These are phyloP conservation scores for Metschnikowia kofuensis DNA, from an alignment of 805 yeast species.

Conservation along the genomic window DNA sequence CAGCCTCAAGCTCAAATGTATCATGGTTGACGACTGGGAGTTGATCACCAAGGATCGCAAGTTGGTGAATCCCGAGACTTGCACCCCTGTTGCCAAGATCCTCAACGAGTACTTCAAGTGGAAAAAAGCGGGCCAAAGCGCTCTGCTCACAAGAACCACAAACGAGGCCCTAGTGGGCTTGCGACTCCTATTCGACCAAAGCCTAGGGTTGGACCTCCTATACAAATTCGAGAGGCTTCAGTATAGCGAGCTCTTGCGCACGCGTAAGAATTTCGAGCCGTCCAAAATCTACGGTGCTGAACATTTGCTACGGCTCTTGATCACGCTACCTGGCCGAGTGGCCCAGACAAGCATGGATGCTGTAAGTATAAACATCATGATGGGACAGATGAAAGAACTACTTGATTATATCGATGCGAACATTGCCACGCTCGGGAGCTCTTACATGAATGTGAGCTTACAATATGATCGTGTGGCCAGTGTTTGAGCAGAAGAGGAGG, in stretches of 20 bases:
- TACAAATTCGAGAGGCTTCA: slow-evolving; percentile 80
- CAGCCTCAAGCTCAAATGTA: slow-evolving; percentile 63
- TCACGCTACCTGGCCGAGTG: slow-evolving; percentile 79
- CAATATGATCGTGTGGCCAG: slow-evolving; percentile 34
- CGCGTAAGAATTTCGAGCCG: slow-evolving; percentile 23
- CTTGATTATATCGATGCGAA: slow-evolving; percentile 50
- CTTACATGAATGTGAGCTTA: slow-evolving; percentile 38
- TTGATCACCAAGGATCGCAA: slow-evolving; percentile 75
- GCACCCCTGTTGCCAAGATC: slow-evolving; percentile 50
- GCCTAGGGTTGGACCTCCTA: slow-evolving; percentile 64
- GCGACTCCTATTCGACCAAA: slow-evolving; percentile 66
- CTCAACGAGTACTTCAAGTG: slow-evolving; percentile 48
- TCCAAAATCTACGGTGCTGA: slow-evolving; percentile 62
- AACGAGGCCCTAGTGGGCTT: slow-evolving; percentile 70
- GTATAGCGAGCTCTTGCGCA: slow-evolving; percentile 47
- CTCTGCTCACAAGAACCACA: background rate
- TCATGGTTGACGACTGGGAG: slow-evolving; percentile 93
- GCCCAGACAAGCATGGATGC: slow-evolving; percentile 78
- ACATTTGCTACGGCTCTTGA: slow-evolving; percentile 74
- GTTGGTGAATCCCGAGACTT: slow-evolving; percentile 63
- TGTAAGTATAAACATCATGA: slow-evolving; percentile 57
- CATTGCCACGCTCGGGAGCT: slow-evolving; percentile 30
- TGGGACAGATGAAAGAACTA: slow-evolving; percentile 53
- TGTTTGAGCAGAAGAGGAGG: background rate
- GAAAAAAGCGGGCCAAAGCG: slow-evolving; percentile 15